Evolutionary conservation across 2,329 filamentous ascomycete species (phyloP).

Genomic region (Rhynchosporium agropyri): DNA sequence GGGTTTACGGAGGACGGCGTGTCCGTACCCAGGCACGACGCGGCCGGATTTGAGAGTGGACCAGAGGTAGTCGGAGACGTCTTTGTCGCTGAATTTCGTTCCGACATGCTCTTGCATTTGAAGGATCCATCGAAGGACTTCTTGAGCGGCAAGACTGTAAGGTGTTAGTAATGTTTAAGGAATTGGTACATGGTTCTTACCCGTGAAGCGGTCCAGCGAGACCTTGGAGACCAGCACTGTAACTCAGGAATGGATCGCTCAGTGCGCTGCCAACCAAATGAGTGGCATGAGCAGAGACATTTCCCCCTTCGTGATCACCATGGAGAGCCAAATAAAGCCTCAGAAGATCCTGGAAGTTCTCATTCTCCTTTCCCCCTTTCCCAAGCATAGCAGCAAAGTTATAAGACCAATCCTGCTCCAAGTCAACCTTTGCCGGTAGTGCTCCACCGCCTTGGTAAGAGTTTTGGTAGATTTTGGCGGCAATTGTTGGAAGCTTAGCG

Average conservation of each 20-base stretch:
- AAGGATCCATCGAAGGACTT: conserved; percentile 94
- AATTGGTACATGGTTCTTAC: conserved; percentile 45
- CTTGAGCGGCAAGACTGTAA: conserved; percentile 82
- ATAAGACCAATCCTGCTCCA: conserved; percentile 93
- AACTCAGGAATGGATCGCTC: conserved; percentile 92
- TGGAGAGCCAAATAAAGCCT: conserved; percentile 94
- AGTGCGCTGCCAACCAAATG: conserved; percentile 94
- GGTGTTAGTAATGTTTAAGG: conserved; percentile 17
- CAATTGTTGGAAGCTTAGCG: conserved; percentile 94
- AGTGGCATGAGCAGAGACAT: conserved; percentile 93
- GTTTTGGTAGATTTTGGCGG: conserved; percentile 97
- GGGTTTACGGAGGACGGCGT: conserved; percentile 94
- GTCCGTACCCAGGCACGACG: conserved; percentile 90
- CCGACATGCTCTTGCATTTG: conserved; percentile 94
- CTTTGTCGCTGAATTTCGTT: conserved; percentile 72
- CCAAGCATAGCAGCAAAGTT: conserved; percentile 98
- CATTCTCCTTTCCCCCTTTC: conserved; percentile 83
- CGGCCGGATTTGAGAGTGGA: conserved; percentile 88
- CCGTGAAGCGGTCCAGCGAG: conserved; percentile 91
- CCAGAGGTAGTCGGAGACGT: conserved; percentile 91
- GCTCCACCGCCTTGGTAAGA: conserved; percentile 77
- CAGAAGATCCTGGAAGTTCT: conserved; percentile 93
- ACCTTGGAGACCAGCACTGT: conserved; percentile 93
- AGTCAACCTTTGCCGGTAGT: conserved; percentile 75
- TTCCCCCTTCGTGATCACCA: conserved; percentile 97